phyloP scores from a whole-genome alignment of 306 rosid species.

The Rosa lucieae region DNA sequence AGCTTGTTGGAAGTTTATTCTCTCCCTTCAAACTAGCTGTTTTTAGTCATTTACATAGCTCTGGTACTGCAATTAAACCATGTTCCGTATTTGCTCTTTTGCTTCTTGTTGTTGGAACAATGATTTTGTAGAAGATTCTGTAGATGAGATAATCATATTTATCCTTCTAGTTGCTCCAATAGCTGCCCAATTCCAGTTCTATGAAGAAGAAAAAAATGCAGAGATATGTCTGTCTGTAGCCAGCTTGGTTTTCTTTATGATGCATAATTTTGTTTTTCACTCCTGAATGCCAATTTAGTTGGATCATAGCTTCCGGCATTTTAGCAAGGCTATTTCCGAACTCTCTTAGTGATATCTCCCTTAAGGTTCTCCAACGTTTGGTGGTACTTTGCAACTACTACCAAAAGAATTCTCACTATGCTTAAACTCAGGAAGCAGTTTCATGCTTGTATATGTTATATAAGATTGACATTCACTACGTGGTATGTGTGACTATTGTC shows the following conservation, averaged over 20 bases:
- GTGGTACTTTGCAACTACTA: background rate
- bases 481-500: background rate
- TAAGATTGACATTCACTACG: background rate
- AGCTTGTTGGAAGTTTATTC: constrained; percentile 4
- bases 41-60: background rate
- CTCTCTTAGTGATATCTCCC: background rate
- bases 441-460: background rate
- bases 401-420: background rate
- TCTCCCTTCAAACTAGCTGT: background rate
- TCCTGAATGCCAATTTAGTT: background rate
- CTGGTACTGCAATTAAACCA: constrained; percentile 6
- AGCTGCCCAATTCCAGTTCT: background rate
- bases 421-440: background rate
- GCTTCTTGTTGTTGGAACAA: constrained; percentile 8
- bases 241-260: background rate
- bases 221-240: background rate
- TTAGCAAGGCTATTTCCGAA: background rate
- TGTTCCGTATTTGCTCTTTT: background rate
- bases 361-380: background rate
- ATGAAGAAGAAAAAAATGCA: background rate
- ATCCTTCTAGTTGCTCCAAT: background rate
- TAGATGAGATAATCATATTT: constrained; percentile 2
- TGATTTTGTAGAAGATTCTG: constrained; percentile 28
- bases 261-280: background rate
- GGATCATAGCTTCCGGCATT: background rate